Percentiles rank a stretch among this genome's conserved stretches.
Evolutionary conservation across 306 rosid species (phyloP).

Genomic region (Ormosia semicastrata): DNA sequence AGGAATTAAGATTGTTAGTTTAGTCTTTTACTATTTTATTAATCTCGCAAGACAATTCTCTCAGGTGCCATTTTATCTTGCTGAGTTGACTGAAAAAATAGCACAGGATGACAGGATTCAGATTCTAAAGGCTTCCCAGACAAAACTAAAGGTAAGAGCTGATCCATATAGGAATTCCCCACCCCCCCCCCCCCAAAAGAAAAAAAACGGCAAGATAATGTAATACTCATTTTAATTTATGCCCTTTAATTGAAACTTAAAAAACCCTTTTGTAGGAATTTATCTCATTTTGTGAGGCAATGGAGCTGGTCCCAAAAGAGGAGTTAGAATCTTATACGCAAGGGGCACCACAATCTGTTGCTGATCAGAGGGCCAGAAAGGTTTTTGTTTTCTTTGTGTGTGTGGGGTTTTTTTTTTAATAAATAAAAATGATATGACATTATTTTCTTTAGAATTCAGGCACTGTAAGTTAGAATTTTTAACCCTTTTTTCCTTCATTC

Average conservation of each 20-base stretch:
- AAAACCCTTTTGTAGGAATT: slow-evolving; percentile 54
- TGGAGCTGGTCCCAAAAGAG: slow-evolving; percentile 87
- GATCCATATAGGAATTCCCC: not conserved
- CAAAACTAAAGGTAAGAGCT: slow-evolving; percentile 70
- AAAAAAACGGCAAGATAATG: not conserved
- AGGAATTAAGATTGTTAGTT: not conserved
- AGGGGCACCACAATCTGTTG: slow-evolving; percentile 54
- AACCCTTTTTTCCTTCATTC: not conserved
- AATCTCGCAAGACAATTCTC: slow-evolving; percentile 8
- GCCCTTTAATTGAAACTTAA: slow-evolving; percentile 16
- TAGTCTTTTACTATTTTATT: not conserved
- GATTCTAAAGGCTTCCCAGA: slow-evolving; percentile 72
- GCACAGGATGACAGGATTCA: slow-evolving; percentile 71
- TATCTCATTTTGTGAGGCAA: slow-evolving; percentile 80
- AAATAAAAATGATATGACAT: not conserved
- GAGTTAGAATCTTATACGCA: slow-evolving; percentile 57
- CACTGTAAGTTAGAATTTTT: not conserved
- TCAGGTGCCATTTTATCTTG: slow-evolving; percentile 90
- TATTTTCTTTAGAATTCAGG: not conserved
- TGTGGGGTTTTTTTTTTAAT: not conserved
- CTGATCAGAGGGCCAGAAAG: slow-evolving; percentile 90
- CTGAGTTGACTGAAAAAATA: slow-evolving; percentile 83
- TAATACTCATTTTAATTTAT: not conserved
- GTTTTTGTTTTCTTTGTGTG: slow-evolving; percentile 29
- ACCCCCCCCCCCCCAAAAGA: not conserved